These are phyloP conservation scores for Metschnikowia gelsemii DNA, from an alignment of 805 yeast genomes.

Conservation along the genomic window DNA sequence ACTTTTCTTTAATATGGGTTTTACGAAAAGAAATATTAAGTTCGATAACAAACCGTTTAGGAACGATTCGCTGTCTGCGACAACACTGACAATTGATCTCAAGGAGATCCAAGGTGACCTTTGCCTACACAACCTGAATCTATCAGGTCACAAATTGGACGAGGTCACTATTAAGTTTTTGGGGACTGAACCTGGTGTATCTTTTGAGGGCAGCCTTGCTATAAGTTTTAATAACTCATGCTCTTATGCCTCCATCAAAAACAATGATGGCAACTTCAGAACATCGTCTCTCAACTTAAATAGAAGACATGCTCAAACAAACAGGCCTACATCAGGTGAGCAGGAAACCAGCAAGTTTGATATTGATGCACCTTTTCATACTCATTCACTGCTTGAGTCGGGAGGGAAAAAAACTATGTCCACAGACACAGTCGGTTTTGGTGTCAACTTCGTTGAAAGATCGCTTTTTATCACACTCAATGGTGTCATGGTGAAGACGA, in stretches of 20 bases:
- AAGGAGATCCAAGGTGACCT: conserved; percentile 31
- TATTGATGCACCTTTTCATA: conserved; percentile 37
- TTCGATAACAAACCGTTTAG: conserved; percentile 20
- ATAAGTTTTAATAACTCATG: conserved; percentile 40
- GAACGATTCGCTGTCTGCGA: conserved; percentile 9
- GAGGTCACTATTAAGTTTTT: conserved; percentile 28
- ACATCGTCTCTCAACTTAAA: conserved; percentile 35
- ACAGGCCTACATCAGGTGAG: conserved; percentile 28
- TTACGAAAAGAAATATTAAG: conserved; percentile 28
- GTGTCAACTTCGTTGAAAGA: conserved; percentile 65
- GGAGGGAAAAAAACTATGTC: conserved; percentile 39
- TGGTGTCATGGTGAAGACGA: conserved; percentile 48
- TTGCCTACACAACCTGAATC: conserved; percentile 16
- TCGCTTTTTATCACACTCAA: conserved; percentile 77
- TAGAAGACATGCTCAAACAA: conserved; percentile 35
- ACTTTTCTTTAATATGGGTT: conserved; percentile 36
- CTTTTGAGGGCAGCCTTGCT: conserved; percentile 41
- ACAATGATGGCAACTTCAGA: conserved; percentile 30
- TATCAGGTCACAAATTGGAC: conserved; percentile 11
- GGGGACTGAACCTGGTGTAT: conserved; percentile 38
- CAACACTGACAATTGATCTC: conserved; percentile 28
- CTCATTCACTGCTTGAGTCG: conserved; percentile 18
- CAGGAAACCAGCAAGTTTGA: conserved; percentile 35
- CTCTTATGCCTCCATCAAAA: conserved; percentile 39
- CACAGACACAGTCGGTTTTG: conserved; percentile 76